phyloP scores from a whole-genome alignment of 1,284 basidiomycete genomes.

The Cryptococcus hybrid region DNA sequence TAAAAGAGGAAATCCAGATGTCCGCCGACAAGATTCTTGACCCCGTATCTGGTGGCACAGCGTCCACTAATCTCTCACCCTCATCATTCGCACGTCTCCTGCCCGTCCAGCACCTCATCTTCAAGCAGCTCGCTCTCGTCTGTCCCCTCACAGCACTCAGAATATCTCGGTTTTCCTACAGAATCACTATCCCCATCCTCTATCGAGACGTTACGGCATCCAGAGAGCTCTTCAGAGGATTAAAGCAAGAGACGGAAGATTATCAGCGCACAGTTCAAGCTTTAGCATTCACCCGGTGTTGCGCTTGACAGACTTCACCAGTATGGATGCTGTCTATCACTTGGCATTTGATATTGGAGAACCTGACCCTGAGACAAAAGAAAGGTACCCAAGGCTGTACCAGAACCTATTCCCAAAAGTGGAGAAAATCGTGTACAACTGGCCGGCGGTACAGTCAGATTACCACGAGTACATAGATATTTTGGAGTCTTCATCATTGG shows the following conservation, averaged over 20 bases:
- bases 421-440: background rate
- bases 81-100: background rate
- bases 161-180: background rate
- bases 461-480: background rate
- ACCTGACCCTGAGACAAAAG: background rate
- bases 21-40: too few relatives aligned
- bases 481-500: background rate
- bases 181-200: background rate
- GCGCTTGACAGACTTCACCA: background rate
- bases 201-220: background rate
- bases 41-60: too few relatives aligned
- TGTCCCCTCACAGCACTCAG: background rate
- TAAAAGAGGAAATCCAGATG: too few relatives aligned
- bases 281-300: background rate
- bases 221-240: background rate
- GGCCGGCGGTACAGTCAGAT: background rate
- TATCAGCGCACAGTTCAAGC: background rate
- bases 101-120: slow-evolving; percentile 1
- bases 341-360: background rate
- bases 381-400: background rate
- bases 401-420: background rate
- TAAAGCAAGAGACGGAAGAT: background rate
- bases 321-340: background rate
- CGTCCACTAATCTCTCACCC: background rate
- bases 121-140: background rate